phyloP scores from a whole-genome alignment of 371 early-diverging fungal genomes.

The Mortierella sp. region DNA sequence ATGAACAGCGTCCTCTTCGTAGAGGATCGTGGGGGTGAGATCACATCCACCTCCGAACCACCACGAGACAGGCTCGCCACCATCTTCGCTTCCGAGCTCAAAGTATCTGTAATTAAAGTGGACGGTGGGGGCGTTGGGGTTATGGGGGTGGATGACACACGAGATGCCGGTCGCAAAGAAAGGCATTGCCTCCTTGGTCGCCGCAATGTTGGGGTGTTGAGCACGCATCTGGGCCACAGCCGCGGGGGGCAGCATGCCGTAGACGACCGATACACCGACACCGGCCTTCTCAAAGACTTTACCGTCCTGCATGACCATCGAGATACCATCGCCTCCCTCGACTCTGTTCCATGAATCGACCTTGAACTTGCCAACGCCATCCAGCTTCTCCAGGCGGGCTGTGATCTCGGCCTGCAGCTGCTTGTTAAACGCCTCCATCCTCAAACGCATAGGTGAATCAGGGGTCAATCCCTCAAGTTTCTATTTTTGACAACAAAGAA shows the following conservation, averaged over 20 bases:
- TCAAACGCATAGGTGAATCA: conserved; percentile 78
- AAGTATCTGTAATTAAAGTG: conserved; percentile 98
- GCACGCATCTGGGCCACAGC: conserved; percentile 85
- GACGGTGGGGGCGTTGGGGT: conserved; percentile 96
- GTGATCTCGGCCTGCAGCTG: conserved; percentile 81
- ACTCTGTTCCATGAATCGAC: conserved; percentile 87
- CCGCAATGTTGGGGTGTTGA: conserved; percentile 76
- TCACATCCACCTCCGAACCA: conserved; percentile 95
- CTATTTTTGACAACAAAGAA: background rate
- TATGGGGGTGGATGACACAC: conserved; percentile 95
- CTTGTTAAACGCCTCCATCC: conserved; percentile 86
- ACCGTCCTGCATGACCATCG: conserved; percentile 93
- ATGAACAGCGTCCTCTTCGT: conserved; percentile 83
- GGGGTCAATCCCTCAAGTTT: conserved; percentile 46
- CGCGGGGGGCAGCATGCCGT: conserved; percentile 81
- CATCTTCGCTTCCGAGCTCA: conserved; percentile 79
- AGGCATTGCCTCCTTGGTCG: conserved; percentile 66
- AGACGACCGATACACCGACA: conserved; percentile 86
- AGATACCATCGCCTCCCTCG: conserved; percentile 92
- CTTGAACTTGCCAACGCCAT: conserved; percentile 76
- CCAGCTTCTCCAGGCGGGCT: conserved; percentile 66
- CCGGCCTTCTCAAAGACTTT: conserved; percentile 97
- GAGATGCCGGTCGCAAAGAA: conserved; percentile 95
- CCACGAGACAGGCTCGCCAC: conserved; percentile 72
- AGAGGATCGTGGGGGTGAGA: conserved; percentile 85